Base-by-base conservation (phyloP, 2,329 filamentous ascomycete genomes). In the Lecanicillium sp. region DNA sequence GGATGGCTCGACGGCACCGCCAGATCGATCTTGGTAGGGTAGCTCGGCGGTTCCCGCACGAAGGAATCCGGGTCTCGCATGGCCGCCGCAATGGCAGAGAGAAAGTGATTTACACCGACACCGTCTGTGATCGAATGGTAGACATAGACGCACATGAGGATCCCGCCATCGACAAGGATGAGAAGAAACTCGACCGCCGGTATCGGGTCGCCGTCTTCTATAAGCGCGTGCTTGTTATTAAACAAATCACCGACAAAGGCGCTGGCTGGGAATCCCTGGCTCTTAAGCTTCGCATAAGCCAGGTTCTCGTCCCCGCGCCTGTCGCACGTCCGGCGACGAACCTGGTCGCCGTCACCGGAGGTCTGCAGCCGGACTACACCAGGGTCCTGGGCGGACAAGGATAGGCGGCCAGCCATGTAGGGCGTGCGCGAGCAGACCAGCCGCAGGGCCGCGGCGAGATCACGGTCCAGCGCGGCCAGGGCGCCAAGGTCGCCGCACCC, bases 101-200 rank as follows among this genome's bases (percentile, higher is more conserved):
- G 53, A 42, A 73, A 70, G 5, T 64, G 59, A 17, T 56, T 53
- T 17, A 71, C 57, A 17, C 66, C 68, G 24, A 65, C 61, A 10
- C 69, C 70, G 43, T 73, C 70, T 14, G 65, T 66, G 20, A 71
- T 55, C 6, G 68, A 58, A 48, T 73, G 70, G 50, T 71, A 67
- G 38, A 72, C 56, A 49, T 62, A 69, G n/a, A 68, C 51, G 5
- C 59, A 63, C 19, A 73, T 60, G 6, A 72, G 49, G 9, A 73
- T 44, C 1, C 70, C 70, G 3, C 67, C 70, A 3, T 59, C 53
- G 7, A 68, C 62, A 44, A 70, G 62, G 33, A 63, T 61, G n/a
- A 61, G 64, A 12, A 66, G 62, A 5, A 73, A 59, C n/a, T 60
- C 60, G 2, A 63, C 61, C 10, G 67, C 67, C 0, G 68, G 70